Evolutionary conservation across 169 alveolate genomes (phyloP).

Genomic region (Cryptosporidium ryanae): DNA sequence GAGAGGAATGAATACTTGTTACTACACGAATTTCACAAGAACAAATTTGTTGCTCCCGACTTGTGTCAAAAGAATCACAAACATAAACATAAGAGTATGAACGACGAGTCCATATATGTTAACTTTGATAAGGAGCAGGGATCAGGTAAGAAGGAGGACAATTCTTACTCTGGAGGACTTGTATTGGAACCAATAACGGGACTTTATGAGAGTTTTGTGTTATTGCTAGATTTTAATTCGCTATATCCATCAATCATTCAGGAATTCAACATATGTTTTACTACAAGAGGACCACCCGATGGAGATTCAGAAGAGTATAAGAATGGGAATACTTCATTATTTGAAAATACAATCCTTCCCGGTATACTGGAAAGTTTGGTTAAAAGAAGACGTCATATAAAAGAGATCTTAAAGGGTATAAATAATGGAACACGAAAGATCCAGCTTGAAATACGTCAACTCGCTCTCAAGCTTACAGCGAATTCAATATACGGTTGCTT

Average conservation of each 20-base stretch:
- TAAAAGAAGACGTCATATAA: constrained; percentile 74
- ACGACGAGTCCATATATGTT: constrained; percentile 74
- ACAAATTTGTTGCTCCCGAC: constrained; percentile 89
- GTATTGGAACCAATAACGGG: constrained; percentile 98
- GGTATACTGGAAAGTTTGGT: constrained; percentile 79
- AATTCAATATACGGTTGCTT: constrained; percentile 99
- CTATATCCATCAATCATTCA: constrained; percentile 98
- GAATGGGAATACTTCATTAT: constrained; percentile 4
- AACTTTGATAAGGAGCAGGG: constrained; percentile 80
- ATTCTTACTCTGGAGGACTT: constrained; percentile 95
- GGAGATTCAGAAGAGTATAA: constrained; percentile 69
- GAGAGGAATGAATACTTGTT: constrained; percentile 96
- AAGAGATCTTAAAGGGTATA: constrained; percentile 75
- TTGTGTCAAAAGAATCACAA: constrained; percentile 74
- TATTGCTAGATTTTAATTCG: constrained; percentile 97
- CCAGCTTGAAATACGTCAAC: constrained; percentile 92
- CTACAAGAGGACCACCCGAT: constrained; percentile 90
- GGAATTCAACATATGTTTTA: constrained; percentile 98
- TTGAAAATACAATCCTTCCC: constrained; percentile 77
- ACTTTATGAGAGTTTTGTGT: constrained; percentile 93
- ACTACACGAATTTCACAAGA: constrained; percentile 92
- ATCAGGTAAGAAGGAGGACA: constrained; percentile 77
- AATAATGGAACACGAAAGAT: constrained; percentile 52
- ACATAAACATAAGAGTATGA: constrained; percentile 6
- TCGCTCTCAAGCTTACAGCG: constrained; percentile 97